Base-by-base conservation (phyloP, 768 basidiomycete genomes). In the Russula sp. region DNA sequence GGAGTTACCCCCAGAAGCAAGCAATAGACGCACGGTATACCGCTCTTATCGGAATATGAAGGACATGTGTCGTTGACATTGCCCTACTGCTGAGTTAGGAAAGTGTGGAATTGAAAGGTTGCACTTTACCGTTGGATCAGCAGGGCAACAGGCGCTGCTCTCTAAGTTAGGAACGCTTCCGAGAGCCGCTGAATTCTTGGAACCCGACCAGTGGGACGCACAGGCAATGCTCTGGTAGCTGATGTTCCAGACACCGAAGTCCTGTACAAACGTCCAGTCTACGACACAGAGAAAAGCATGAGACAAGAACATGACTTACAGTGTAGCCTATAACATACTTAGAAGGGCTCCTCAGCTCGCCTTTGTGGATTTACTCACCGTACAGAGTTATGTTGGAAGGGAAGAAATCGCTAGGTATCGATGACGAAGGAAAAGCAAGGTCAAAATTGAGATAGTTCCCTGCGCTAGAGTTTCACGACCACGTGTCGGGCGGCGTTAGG, bases 161-260 rank as follows among this genome's bases (percentile, higher is more conserved):
- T 79, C 88, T 37, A 88, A 73, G 63, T 76, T 75, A 22, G 79
- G 70, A 18, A 88, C 85, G 61, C 84, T 88, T 22, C 91, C 91
- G 44, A 92, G 75, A 14, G 89, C 88, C 14, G 82, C 75, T 16
- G 79, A 70, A 61, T 86, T 76, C 20, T 75, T 77, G 55, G 75
- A 79, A 9, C 91, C 91, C 40, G 77, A 73, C 91, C 91, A 93
- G 57, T 81, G 72, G 3, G 76, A 63, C 2, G 80, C 60, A 69
- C 91, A 93, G 35, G 84, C 74, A 10, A 91, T 83, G 34, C 75
- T 77, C 68, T 84, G 74, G 71, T 92, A 92, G 18, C 79, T 84
- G 69, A 90, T 77, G 68, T 91, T 91, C 91, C 91, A 94, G 20
- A 92, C 84, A 55, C 91, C 89, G 76, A 92, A 93, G 70, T 92